Base-by-base conservation (phyloP, 371 early-diverging fungal species). In the Coemansia sp. region DNA sequence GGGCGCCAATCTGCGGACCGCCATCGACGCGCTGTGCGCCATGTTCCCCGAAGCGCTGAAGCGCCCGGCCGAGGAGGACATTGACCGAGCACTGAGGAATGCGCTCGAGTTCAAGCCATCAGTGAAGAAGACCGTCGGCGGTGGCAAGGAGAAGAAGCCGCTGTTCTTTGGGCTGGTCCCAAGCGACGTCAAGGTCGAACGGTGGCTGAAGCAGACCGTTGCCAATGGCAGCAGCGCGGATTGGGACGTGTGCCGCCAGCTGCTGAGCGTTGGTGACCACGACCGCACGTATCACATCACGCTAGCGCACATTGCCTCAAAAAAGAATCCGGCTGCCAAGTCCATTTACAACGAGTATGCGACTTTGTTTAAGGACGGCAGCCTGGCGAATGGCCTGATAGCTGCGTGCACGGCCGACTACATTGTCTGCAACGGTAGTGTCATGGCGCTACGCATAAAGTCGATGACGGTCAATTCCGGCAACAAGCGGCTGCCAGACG, bases 241-340 rank as follows among this genome's bases (percentile, higher is more conserved):
- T 39, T 59, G 64, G 65, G 49, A 49, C 9, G 36, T 57, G 8
- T 65, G 62, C 8, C 30, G 34, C 20, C 16, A 45, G 9, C 9
- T 56, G 20, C 14, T 64, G 41, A 39, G 34, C 2, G 11, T 33
- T 4, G 43, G 66, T 49, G 20, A 16, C 10, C 45, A 54, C 16
- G 53, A 36, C 1, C 12, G 35, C 5, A 30, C 49, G 14, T 71
- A 66, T 50, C 85, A 85, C 58, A 66, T 84, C 8, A 85, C 85
- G 2, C 70, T 85, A 30, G 68, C 79, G 31, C 83, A 83, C 52
- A 41, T 31, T 8, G 41, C 11, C 9, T 39, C 58, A 16, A 45
- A 59, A n/a, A 50, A 50, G 36, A 65, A 49, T 26, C 43, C 50
- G 40, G 68, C 51, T 30, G 43, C 45, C 38, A 60, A 67, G 54